Base-by-base conservation (phyloP, 2,329 filamentous ascomycete species). In the Pyricularia pennisetigena region DNA sequence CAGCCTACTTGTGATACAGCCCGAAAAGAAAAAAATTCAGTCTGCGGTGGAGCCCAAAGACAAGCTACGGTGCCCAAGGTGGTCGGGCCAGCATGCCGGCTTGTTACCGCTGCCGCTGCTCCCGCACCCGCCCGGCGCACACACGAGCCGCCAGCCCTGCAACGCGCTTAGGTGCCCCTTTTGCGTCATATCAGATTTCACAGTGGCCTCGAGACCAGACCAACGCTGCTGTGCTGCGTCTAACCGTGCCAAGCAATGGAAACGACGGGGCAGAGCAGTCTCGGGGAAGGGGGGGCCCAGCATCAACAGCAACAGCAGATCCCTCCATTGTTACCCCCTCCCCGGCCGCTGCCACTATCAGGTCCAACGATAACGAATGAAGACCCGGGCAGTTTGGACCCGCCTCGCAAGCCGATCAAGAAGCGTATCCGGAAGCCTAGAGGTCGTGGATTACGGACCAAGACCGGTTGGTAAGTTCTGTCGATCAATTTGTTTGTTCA, bases 371-470 rank as follows among this genome's bases (percentile, higher is more conserved):
- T 49, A n/a, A 7, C 14, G 20, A 49, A 49, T n/a, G 41, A 49
- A 49, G 41, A n/a, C 16, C 41, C 41, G 41, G 41, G 41, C 3
- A n/a, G 20, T 49, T 49, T 49, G 41, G 41, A 49, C 30, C 63
- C 63, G 54, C 32, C 65, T 20, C 32, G 32, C 24, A 66, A 66
- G 23, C 35, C 20, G 26, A 26, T 41, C 24, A 66, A 66, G 35
- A 66, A 66, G 65, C 65, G 65, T 24, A 66, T 66, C 12, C 65
- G 65, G 64, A 81, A 80, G 70, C 78, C 79, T 66, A 76, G 80
- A 66, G 79, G 79, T 57, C 75, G 76, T 68, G 80, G 80, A 12
- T 72, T 82, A 69, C 76, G 81, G 49, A 80, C 79, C 57, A 80
- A 77, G 54, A 82, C 79, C 67, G 80, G 80, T 68, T 81, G 79